Conservation (phyloP, 495 filamentous ascomycete species). For the Penicillium psychrofluorescens region DNA sequence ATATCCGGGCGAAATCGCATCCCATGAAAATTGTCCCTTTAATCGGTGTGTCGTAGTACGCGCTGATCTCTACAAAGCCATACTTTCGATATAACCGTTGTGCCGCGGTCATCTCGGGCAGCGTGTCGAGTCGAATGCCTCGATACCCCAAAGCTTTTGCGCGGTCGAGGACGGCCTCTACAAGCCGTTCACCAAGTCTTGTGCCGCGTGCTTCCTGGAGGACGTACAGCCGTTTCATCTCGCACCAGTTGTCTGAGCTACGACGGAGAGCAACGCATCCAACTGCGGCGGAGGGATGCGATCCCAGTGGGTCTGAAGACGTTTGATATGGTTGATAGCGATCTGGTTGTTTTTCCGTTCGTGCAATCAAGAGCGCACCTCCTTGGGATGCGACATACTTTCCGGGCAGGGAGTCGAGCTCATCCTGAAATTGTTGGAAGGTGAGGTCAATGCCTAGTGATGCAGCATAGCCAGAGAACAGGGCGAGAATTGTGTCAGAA, state of each 20-base stretch:
- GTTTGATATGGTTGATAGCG: background rate
- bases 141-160: conserved; percentile 43
- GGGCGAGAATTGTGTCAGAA: conserved; percentile 17
- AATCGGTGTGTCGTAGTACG: conserved; percentile 53
- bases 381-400: conserved; percentile 38
- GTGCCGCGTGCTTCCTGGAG: conserved; percentile 35
- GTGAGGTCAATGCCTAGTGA: conserved; percentile 48
- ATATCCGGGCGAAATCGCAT: conserved; percentile 14
- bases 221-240: conserved; percentile 56
- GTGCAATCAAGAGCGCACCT: conserved; percentile 43
- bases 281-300: conserved; percentile 14
- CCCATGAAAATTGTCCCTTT: conserved; percentile 37
- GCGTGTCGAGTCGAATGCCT: conserved; percentile 52
- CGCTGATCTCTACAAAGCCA: conserved; percentile 46
- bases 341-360: conserved; percentile 3
- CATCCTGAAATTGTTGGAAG: conserved; percentile 48
- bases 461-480: conserved; percentile 48
- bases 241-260: conserved; percentile 31
- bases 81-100: conserved; percentile 39
- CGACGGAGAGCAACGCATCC: conserved; percentile 41
- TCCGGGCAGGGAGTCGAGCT: conserved; percentile 46
- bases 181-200: conserved; percentile 40
- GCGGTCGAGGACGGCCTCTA: conserved; percentile 31
- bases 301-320: too few species aligned
- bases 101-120: conserved; percentile 48